Percentiles rank a stretch among this genome's conserved stretches.
Conservation (phyloP, 2,329 filamentous ascomycete species). For the Hypocreales sp. region DNA sequence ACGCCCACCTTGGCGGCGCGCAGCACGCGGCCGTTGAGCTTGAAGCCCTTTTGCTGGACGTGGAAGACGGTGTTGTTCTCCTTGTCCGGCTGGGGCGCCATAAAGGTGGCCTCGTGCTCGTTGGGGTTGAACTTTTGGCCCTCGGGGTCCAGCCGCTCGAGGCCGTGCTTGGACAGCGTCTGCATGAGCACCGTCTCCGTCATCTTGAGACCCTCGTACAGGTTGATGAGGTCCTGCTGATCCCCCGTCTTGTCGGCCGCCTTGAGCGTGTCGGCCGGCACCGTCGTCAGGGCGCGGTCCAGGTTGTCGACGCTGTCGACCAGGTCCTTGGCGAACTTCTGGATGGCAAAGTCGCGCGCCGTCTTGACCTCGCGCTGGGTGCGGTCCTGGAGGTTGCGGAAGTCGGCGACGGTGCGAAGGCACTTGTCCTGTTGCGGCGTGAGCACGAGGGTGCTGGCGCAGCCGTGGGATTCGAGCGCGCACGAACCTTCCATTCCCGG, state of each 20-base stretch:
- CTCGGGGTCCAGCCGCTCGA: slow-evolving; percentile 75
- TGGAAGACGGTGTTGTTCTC: slow-evolving; percentile 83
- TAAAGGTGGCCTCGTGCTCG: slow-evolving; percentile 91
- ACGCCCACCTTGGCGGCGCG: slow-evolving; percentile 93
- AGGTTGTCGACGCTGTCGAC: slow-evolving; percentile 95
- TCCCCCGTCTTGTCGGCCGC: slow-evolving; percentile 32
- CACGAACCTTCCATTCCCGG: slow-evolving; percentile 74
- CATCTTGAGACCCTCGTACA: slow-evolving; percentile 90
- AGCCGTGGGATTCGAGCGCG: too few species aligned
- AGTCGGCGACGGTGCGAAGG: slow-evolving; percentile 86
- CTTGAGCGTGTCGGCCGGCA: slow-evolving; percentile 58
- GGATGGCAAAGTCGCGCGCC: slow-evolving; percentile 85
- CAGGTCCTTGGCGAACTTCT: slow-evolving; percentile 88
- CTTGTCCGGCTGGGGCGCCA: slow-evolving; percentile 74
- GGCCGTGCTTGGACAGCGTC: slow-evolving; percentile 84
- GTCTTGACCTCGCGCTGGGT: slow-evolving; percentile 78
- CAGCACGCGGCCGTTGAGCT: slow-evolving; percentile 77
- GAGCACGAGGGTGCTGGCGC: not conserved
- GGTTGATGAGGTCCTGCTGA: slow-evolving; percentile 57
- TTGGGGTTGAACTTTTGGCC: slow-evolving; percentile 91
- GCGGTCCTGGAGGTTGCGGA: slow-evolving; percentile 93
- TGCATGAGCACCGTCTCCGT: slow-evolving; percentile 77
- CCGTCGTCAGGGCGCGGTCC: slow-evolving; percentile 74
- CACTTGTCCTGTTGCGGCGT: slow-evolving; percentile 61
- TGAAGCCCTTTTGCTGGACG: slow-evolving; percentile 92